Evolutionary conservation across 164 flowering plant species (phyloP), one percentile per base, ranked within the genome.

Genomic region (Vitis labrusca): DNA sequence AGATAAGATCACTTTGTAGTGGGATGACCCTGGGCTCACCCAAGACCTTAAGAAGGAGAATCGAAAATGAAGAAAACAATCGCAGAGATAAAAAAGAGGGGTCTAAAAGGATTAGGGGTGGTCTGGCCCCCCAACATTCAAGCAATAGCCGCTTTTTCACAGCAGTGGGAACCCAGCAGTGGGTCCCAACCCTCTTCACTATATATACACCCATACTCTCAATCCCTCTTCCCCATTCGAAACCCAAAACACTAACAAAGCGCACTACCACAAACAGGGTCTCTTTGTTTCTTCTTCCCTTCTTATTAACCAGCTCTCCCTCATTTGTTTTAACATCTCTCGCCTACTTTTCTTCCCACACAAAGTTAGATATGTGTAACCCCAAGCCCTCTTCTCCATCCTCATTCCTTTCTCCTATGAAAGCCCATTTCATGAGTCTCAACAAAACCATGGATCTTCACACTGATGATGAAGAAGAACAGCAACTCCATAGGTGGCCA

Each of bases 401-500:
- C 50, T 71, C 88, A 56, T 73, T 83, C 63, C 69, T 78, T 72
- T 66, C 87, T 74, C 61, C 75, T 52, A 71, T 78, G 23, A 85
- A 81, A 68, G 74, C 81, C 80, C 85, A 76, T 66, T 73, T 74
- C 78, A 51, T 54, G 9, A 79, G 52, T 66, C 68, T 80, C 69
- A 71, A 73, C 64, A 85, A 83, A 61, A 44, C 71, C 67, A 73
- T 74, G 78, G 84, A 85, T 65, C 70, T 32, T 32, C 70, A 60
- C 50, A 2, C 53, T 29, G 73, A 73, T 64, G 76, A 73, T 73
- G 76, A 78, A 10, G 69, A 74, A 15, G 72, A 82, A 9, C 56
- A 37, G 44, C 44, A 79, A 49, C 91, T 90, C 52, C 93, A 81
- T 49, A 77, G 89, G 81, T 87, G 89, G 89, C 98, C 98, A 32